Evolutionary conservation across 306 rosid species (phyloP).

Genomic region (Mimosa pudica): DNA sequence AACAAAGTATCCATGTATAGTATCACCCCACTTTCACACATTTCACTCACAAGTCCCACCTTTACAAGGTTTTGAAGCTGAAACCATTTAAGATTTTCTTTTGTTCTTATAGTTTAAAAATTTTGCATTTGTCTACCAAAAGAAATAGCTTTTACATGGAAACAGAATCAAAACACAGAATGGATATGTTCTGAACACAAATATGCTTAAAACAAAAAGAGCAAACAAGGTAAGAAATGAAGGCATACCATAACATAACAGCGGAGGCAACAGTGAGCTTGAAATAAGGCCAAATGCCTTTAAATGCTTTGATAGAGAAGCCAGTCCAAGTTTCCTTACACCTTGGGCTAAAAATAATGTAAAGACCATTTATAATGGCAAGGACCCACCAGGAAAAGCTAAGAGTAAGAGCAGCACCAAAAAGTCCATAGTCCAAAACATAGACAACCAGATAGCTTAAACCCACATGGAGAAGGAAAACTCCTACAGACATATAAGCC

Average conservation of each 20-base stretch:
- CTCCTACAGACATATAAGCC: conserved; percentile 66
- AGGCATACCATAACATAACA: conserved; percentile 14
- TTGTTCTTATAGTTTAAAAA: background rate
- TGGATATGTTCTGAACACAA: background rate
- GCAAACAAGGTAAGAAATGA: background rate
- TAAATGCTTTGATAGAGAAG: conserved; percentile 55
- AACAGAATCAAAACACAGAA: background rate
- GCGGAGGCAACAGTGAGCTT: conserved; percentile 53
- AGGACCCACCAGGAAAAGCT: conserved; percentile 81
- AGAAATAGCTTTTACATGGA: background rate
- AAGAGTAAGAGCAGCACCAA: conserved; percentile 66
- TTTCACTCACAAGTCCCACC: background rate
- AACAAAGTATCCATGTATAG: background rate
- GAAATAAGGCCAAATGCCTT: conserved; percentile 74
- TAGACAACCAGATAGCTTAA: conserved; percentile 59
- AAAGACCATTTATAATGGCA: conserved; percentile 53
- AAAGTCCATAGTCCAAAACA: conserved; percentile 56
- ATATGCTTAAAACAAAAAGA: background rate
- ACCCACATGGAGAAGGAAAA: conserved; percentile 55
- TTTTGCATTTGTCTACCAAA: background rate
- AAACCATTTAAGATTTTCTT: background rate
- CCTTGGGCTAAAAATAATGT: conserved; percentile 61
- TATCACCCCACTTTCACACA: background rate
- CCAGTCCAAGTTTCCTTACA: conserved; percentile 86
- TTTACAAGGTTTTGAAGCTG: background rate